phyloP scores from a whole-genome alignment of 2,329 filamentous ascomycete genomes.

The Lecanoromycetidae sp. region DNA sequence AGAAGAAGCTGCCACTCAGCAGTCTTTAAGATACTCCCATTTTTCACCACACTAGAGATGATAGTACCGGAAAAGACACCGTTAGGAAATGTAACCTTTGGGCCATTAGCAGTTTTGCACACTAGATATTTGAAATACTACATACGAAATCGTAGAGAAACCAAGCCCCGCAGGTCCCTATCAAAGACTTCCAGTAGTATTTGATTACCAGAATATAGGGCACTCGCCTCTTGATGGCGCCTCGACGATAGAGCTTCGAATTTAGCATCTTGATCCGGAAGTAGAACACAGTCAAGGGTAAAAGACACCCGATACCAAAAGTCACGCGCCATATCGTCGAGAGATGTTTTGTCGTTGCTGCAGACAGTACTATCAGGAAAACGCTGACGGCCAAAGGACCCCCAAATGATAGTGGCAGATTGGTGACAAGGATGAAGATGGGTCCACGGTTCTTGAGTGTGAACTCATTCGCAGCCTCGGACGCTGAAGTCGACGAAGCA shows the following conservation, averaged over 20 bases:
- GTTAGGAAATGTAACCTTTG: conserved; percentile 35
- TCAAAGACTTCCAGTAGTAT: conserved; percentile 44
- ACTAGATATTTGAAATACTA: not conserved
- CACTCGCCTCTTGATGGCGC: conserved; percentile 41
- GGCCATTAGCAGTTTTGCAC: conserved; percentile 14
- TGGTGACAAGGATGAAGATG: conserved; percentile 38
- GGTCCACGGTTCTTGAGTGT: conserved; percentile 30
- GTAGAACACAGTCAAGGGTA: conserved; percentile 44
- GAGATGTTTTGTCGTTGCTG: conserved; percentile 26
- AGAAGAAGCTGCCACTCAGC: conserved; percentile 40
- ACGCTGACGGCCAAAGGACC: conserved; percentile 33
- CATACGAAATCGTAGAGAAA: conserved; percentile 38
- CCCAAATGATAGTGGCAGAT: conserved; percentile 31
- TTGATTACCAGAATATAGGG: conserved; percentile 39
- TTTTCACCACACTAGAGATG: conserved; percentile 30
- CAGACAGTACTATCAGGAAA: conserved; percentile 36
- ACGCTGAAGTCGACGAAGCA: conserved; percentile 35
- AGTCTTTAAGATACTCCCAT: conserved; percentile 32
- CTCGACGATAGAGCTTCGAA: conserved; percentile 39
- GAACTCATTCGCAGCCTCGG: conserved; percentile 38
- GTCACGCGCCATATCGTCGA: conserved; percentile 38
- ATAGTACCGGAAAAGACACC: conserved; percentile 37
- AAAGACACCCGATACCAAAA: conserved; percentile 37
- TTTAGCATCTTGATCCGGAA: conserved; percentile 44
- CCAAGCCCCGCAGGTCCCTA: conserved; percentile 45